Evolutionary conservation across 2,329 filamentous ascomycete species (phyloP), one percentile per base, ranked within the genome.

Genomic region (Trichophyton rubrum): DNA sequence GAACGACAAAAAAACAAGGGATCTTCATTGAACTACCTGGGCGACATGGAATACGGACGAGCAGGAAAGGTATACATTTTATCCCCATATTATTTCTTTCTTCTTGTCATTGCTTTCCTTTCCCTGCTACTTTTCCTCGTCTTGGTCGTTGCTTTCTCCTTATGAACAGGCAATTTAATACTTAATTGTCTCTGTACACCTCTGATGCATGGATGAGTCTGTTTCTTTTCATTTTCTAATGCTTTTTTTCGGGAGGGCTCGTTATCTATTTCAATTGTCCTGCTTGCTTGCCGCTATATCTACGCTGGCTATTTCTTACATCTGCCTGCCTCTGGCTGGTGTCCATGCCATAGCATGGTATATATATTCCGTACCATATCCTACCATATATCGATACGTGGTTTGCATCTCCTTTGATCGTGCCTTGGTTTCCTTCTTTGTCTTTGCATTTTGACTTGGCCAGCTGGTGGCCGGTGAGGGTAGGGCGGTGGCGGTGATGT

Each of bases 131-230:
- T 47, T 47, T 47, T 30, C 4, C 22, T 30, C 22, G 13, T 33
- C 49, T 53, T 53, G 24, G 27, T 27, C 22, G 40, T 20, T 53
- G 24, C 27, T n/a, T 24, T 24, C 49, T 8, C 49, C 9, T 53
- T 53, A 30, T 30, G 49, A 53, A 53, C 49, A 17, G 49, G 49
- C 49, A 53, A 33, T 53, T 53, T 33, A 53, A 53, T 53, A 53
- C 22, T 30, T 33, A 53, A 53, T 53, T 53, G 49, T 53, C 49
- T 53, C 27, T 53, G 49, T 53, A 53, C 49, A 53, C 49, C 49
- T 53, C 22, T 53, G 49, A 53, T 53, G 49, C 49, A 53, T 53
- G 49, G 27, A 53, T 30, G 49, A 53, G 22, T 53, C 33, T 38
- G 33, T 13, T 38, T 38, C 8, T 38, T 38, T 38, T 13, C 13